Percentiles rank a stretch among this genome's conserved stretches.
These are phyloP conservation scores for Eucalyptus erythrocorys DNA, from an alignment of 345 rosid species.

Conservation along the genomic window DNA sequence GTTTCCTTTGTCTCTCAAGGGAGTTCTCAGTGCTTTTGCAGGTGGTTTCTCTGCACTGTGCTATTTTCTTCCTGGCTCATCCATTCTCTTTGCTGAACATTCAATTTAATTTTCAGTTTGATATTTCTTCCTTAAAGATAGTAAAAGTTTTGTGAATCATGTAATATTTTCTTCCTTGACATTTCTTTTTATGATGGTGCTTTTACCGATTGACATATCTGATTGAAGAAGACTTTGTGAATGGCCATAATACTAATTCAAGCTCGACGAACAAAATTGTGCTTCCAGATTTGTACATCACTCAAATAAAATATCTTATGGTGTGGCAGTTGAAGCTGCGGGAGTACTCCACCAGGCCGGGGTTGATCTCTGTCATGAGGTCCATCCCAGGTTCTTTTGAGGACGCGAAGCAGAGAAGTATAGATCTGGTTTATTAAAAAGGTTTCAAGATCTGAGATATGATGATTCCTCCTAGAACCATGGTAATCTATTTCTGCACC, in stretches of 20 bases:
- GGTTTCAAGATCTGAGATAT: conserved; percentile 41
- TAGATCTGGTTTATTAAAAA: conserved; percentile 51
- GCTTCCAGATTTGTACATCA: not conserved
- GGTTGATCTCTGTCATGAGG: conserved; percentile 37
- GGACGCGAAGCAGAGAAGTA: conserved; percentile 34
- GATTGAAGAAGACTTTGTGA: not conserved
- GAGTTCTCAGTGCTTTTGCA: not conserved
- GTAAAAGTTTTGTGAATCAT: not conserved
- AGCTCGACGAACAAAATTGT: not conserved
- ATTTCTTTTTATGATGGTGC: not conserved
- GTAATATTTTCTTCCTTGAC: not conserved
- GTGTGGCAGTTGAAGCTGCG: conserved; percentile 62
- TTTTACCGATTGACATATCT: not conserved
- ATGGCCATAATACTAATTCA: not conserved
- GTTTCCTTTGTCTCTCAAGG: not conserved
- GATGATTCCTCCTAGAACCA: not conserved
- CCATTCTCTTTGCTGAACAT: not conserved
- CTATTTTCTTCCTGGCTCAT: not conserved
- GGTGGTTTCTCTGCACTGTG: not conserved
- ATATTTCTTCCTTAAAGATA: not conserved
- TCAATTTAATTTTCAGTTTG: not conserved
- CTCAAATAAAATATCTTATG: not conserved
- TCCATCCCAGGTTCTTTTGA: conserved; percentile 42
- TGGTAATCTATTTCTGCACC: not conserved
- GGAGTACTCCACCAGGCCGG: conserved; percentile 48